Conservation (phyloP, 768 basidiomycete genomes). For the Kondoa subrosea region DNA sequence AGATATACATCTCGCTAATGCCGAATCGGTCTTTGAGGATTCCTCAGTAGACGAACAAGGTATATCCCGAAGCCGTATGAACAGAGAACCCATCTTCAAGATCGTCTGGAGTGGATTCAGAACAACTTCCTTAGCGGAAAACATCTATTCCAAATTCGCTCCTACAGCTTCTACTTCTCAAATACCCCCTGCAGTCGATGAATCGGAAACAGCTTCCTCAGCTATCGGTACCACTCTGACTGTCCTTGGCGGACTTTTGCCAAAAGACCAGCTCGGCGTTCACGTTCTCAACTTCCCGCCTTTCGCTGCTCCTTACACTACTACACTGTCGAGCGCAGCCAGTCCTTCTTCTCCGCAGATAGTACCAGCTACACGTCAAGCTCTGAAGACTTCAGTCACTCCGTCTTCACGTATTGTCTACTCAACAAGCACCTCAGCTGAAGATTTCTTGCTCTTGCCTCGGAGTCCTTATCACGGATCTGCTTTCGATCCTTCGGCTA, state of each 20-base stretch:
- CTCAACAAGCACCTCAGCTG: slow-evolving; percentile 43
- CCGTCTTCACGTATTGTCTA: slow-evolving; percentile 38
- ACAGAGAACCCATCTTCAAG: slow-evolving; percentile 76
- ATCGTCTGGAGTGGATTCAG: slow-evolving; percentile 48
- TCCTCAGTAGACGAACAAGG: slow-evolving; percentile 15
- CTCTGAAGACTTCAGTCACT: slow-evolving; percentile 45
- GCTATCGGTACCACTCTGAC: slow-evolving; percentile 47
- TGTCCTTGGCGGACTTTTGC: slow-evolving; percentile 57
- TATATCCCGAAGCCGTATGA: slow-evolving; percentile 20
- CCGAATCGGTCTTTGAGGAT: slow-evolving; percentile 33
- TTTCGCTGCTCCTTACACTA: slow-evolving; percentile 28
- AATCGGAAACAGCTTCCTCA: too few relatives aligned
- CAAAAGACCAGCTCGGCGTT: slow-evolving; percentile 44
- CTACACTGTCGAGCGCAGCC: slow-evolving; percentile 3
- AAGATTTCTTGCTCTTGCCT: slow-evolving; percentile 67
- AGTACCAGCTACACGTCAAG: slow-evolving; percentile 37
- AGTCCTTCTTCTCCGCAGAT: slow-evolving; percentile 12
- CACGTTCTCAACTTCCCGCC: slow-evolving; percentile 51
- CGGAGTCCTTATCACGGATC: slow-evolving; percentile 52
- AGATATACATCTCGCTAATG: slow-evolving; percentile 36
- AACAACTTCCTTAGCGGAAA: slow-evolving; percentile 31
- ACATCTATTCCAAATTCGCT: not conserved
- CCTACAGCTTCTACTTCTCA: not conserved
- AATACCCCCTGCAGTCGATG: not conserved
- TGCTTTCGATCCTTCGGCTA: slow-evolving; percentile 49